Evolutionary conservation across 1,139 yeast genomes (phyloP).

Genomic region (Yamadazyma pseudoaaseri): DNA sequence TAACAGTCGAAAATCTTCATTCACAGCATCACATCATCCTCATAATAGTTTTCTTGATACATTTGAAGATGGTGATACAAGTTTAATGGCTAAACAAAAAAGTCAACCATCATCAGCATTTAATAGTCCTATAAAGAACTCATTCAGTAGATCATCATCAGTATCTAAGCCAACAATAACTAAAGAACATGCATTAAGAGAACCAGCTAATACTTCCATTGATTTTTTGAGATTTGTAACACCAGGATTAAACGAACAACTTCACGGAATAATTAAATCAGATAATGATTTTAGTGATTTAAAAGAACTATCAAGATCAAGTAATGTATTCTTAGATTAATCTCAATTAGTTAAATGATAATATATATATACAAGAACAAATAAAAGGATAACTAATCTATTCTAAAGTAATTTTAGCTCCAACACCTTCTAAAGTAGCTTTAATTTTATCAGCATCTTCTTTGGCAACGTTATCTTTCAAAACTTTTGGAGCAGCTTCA

Average conservation of each 20-base stretch:
- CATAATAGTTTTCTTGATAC: conserved; percentile 1
- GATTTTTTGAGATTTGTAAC: conserved; percentile 10
- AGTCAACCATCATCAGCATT: conserved; percentile 1
- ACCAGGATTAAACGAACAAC: conserved; percentile 10
- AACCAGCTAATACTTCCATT: conserved; percentile 7
- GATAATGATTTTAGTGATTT: conserved; percentile 2
- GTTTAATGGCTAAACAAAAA: background rate
- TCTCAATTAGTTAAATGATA: background rate
- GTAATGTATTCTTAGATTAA: conserved; percentile 8
- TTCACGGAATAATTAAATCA: conserved; percentile 1
- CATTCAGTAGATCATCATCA: conserved; percentile 9
- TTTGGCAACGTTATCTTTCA: conserved; percentile 82
- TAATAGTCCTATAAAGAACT: conserved; percentile 5
- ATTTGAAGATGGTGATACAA: conserved; percentile 1
- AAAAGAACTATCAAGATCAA: conserved; percentile 5
- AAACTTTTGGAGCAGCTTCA: conserved; percentile 93
- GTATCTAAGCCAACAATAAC: conserved; percentile 12
- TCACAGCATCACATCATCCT: background rate
- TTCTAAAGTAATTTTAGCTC: conserved; percentile 90
- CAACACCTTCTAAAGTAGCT: conserved; percentile 87
- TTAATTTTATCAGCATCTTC: conserved; percentile 93
- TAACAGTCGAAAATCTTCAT: background rate
- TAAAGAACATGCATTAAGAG: conserved; percentile 12
- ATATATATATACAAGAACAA: conserved; percentile 16
- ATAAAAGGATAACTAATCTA: conserved; percentile 30